Evolutionary conservation across 257 asterid genomes (phyloP), one percentile per base, ranked within the genome.

Genomic region (Lavandula angustifolia): DNA sequence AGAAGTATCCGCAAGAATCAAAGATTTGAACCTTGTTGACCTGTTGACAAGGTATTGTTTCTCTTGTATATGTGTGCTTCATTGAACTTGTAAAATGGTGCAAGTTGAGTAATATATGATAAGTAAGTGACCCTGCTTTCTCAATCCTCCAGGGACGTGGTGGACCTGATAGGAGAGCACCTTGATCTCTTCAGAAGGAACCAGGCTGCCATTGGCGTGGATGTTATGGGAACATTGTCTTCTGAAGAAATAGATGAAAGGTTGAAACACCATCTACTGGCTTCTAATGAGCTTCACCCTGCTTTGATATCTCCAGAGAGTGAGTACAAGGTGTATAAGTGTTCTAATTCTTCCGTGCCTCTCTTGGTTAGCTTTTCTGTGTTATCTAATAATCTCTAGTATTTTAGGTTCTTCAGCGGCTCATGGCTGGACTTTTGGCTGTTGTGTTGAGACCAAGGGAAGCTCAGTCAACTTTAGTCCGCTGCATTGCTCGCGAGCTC

Each of bases 291-390:
- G 79, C 98, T 94, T 73, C 99, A 94, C 79, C 99, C 99, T 63
- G 99, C 99, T 64, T 76, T 94, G 86, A 79, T 88, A 75, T 88
- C 99, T 72, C 63, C 98, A 54, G 99, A 94, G 82, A 74, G 95
- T 88, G 99, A 94, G 96, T 90, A 94, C 95, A 94, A 94, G 99
- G 99, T 94, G 92, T 83, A 84, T 75, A 85, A 74, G 90, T 73
- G 82, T 70, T 83, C 85, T 84, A 43, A 7, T 7, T 54, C 52
- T 57, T 22, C 60, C 51, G 12, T 11, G 57, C 35, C 34, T 68
- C 58, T 60, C 59, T 54, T 58, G 53, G 68, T 56, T 51, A 43
- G 8, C 44, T 56, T 58, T 63, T 72, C 4, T 63, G 7, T 69
- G 72, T 34, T 54, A 48, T 62, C 76, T 81, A 73, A 83, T 68